Conservation (phyloP, 805 yeast species). For the Saccharomyces paradoxus region DNA sequence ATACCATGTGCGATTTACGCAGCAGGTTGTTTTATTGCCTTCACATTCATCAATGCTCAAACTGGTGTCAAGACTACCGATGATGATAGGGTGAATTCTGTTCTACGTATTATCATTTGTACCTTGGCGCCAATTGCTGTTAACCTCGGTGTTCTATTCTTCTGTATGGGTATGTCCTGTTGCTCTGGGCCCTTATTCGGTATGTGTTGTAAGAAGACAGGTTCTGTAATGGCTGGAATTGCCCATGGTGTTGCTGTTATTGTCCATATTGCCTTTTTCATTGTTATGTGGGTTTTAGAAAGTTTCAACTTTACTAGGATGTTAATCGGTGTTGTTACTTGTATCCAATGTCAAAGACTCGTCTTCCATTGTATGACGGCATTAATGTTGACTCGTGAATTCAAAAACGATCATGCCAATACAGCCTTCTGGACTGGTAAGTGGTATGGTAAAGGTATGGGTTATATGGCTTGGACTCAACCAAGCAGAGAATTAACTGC, state of each 20-base stretch:
- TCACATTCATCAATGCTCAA: slow-evolving; percentile 76
- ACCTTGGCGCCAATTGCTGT: slow-evolving; percentile 86
- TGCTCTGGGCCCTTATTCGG: slow-evolving; percentile 96
- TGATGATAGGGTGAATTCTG: slow-evolving; percentile 54
- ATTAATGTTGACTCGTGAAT: slow-evolving; percentile 81
- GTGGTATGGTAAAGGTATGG: slow-evolving; percentile 94
- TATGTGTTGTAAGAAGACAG: slow-evolving; percentile 93
- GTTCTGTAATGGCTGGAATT: slow-evolving; percentile 87
- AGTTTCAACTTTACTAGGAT: slow-evolving; percentile 84
- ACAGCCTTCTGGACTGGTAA: slow-evolving; percentile 99
- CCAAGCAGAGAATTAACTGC: slow-evolving; percentile 94
- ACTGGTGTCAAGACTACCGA: slow-evolving; percentile 57
- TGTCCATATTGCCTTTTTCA: slow-evolving; percentile 77
- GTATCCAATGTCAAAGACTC: slow-evolving; percentile 80
- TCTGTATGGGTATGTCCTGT: slow-evolving; percentile 79
- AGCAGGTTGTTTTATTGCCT: slow-evolving; percentile 74
- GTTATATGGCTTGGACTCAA: slow-evolving; percentile 89
- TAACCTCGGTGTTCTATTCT: slow-evolving; percentile 75
- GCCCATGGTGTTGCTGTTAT: slow-evolving; percentile 94
- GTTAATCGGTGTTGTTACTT: slow-evolving; percentile 77
- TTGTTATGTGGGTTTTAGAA: slow-evolving; percentile 94
- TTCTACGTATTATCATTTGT: slow-evolving; percentile 65
- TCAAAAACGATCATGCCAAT: slow-evolving; percentile 89
- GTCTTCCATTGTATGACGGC: slow-evolving; percentile 78
- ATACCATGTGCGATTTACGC: slow-evolving; percentile 64